Conservation (phyloP, 306 rosid species). For the Lupinus albus region DNA sequence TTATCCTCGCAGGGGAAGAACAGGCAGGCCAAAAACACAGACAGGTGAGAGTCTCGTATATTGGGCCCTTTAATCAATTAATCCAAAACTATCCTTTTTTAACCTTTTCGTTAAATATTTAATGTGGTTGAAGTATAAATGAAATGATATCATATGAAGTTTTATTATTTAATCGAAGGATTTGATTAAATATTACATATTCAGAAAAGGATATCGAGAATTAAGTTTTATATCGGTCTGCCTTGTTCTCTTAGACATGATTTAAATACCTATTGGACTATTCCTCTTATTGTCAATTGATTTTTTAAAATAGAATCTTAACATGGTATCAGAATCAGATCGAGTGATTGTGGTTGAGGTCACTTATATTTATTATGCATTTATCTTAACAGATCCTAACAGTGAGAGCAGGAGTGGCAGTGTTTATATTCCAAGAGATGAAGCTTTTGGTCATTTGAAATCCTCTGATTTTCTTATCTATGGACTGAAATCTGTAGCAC, state of each 20-base stretch:
- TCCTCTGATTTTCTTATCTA: constrained; percentile 54
- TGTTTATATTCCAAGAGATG: constrained; percentile 63
- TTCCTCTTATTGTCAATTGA: too few relatives aligned
- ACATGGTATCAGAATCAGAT: too few relatives aligned
- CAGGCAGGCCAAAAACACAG: constrained; percentile 47
- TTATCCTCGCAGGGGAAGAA: constrained; percentile 69
- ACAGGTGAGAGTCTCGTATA: too few relatives aligned
- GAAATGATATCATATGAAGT: not conserved
- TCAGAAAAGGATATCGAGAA: too few relatives aligned
- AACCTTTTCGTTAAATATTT: not conserved
- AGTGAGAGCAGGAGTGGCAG: constrained; percentile 42
- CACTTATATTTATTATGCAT: not conserved
- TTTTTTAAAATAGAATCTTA: too few relatives aligned
- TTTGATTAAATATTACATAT: not conserved
- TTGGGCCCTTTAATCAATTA: too few relatives aligned
- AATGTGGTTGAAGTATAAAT: not conserved
- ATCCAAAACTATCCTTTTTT: not conserved
- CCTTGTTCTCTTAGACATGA: too few relatives aligned
- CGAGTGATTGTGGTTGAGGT: too few relatives aligned
- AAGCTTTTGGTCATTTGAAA: constrained; percentile 57
- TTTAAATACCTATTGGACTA: too few relatives aligned
- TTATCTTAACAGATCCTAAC: constrained; percentile 42
- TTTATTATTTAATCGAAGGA: not conserved
- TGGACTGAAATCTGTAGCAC: constrained; percentile 51
- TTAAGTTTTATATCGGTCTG: too few relatives aligned